Conservation (phyloP, 371 early-diverging fungal genomes). For the Coemansia sp. region DNA sequence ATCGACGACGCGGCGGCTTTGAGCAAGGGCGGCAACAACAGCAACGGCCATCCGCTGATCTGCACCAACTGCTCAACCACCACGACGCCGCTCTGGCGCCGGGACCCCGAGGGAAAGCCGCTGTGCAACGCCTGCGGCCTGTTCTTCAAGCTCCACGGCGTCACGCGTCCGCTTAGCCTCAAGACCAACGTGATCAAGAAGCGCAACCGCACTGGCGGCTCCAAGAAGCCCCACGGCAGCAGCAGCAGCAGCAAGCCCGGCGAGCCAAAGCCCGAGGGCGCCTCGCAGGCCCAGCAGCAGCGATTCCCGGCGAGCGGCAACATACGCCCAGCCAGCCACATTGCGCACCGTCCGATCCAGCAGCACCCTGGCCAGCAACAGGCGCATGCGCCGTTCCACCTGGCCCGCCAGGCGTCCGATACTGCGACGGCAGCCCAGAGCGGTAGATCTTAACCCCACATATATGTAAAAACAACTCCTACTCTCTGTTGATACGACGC, state of each 20-base stretch:
- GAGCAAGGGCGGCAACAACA: slow-evolving; percentile 2
- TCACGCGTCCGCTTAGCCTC: slow-evolving; percentile 68
- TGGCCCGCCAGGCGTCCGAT: neutral
- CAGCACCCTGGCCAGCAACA: slow-evolving; percentile 2
- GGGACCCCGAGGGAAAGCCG: slow-evolving; percentile 78
- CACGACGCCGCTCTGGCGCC: slow-evolving; percentile 95
- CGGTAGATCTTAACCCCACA: no score
- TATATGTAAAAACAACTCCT: no score
- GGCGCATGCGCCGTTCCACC: neutral
- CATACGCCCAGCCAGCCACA: neutral
- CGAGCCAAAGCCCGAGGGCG: neutral
- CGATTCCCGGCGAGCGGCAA: neutral
- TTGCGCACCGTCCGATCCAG: slow-evolving; percentile 6
- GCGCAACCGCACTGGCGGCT: slow-evolving; percentile 62
- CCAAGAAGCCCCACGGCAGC: slow-evolving; percentile 22
- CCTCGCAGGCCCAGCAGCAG: neutral
- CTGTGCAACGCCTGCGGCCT: slow-evolving; percentile 98
- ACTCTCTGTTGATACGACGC: no score
- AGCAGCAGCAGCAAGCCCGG: slow-evolving; percentile 1
- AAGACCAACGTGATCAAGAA: slow-evolving; percentile 85
- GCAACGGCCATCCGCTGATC: slow-evolving; percentile 22
- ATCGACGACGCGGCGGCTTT: neutral
- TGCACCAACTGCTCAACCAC: slow-evolving; percentile 92
- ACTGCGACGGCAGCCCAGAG: neutral
- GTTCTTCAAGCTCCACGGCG: slow-evolving; percentile 65